These are phyloP conservation scores for Thielaviopsis ethacetica DNA, from an alignment of 2,329 filamentous ascomycete genomes.

Conservation along the genomic window DNA sequence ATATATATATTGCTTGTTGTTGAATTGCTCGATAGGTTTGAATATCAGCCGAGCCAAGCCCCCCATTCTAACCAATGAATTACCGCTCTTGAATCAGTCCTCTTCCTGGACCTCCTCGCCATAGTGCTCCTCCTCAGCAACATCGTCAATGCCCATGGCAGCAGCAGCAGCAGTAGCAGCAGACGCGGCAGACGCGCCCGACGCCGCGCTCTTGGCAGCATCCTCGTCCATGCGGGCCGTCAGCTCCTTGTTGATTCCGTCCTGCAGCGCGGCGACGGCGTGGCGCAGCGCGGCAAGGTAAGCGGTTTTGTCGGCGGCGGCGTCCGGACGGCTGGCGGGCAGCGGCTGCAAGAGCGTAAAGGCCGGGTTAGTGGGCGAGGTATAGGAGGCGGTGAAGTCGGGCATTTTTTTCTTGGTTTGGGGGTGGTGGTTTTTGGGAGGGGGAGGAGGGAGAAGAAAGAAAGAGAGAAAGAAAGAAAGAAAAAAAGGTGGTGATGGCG, in stretches of 20 bases:
- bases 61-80: background rate
- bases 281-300: constrained; percentile 44
- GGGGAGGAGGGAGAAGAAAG: constrained; percentile 19
- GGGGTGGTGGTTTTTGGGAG: background rate
- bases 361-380: constrained; percentile 30
- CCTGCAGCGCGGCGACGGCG: constrained; percentile 43
- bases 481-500: background rate
- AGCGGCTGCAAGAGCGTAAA: constrained; percentile 28
- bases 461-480: background rate
- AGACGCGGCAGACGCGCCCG: constrained; percentile 4
- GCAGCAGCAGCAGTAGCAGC: constrained; percentile 10
- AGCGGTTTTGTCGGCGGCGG: constrained; percentile 33
- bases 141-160: too few relatives aligned
- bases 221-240: constrained; percentile 62
- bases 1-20: background rate
- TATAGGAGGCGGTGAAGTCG: constrained; percentile 23
- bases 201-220: constrained; percentile 9
- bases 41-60: background rate
- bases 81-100: too few relatives aligned
- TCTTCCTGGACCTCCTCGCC: constrained; percentile 69
- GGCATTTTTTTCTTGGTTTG: background rate
- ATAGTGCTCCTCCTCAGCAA: constrained; percentile 59
- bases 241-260: constrained; percentile 51
- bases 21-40: background rate
- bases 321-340: constrained; percentile 17